Conservation (phyloP, 768 basidiomycete species). For the Suillus lakei region DNA sequence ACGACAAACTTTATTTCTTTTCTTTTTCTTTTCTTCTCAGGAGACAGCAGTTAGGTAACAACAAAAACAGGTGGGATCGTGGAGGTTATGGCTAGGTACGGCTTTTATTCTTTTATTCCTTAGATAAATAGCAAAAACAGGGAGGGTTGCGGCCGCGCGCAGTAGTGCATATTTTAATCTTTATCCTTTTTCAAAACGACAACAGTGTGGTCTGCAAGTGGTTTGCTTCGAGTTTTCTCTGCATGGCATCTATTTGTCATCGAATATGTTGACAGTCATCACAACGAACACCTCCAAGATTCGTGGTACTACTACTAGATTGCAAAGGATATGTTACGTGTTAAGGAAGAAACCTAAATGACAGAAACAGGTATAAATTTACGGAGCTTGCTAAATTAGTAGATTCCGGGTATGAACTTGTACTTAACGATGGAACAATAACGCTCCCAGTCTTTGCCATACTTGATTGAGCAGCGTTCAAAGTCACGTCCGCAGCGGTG, state of each 20-base stretch:
- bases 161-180: background rate
- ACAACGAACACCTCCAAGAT: background rate
- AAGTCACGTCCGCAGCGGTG: conserved; percentile 95
- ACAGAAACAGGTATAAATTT: conserved; percentile 12
- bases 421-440: conserved; percentile 89
- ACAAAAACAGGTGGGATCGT: background rate
- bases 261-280: background rate
- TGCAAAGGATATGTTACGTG: background rate
- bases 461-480: conserved; percentile 90
- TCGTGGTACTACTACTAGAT: background rate
- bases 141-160: conserved; percentile 1
- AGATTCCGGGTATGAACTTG: conserved; percentile 88
- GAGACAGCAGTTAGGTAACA: background rate
- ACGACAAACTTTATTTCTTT: background rate
- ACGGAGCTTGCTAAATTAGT: conserved; percentile 46
- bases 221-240: background rate
- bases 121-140: conserved; percentile 2
- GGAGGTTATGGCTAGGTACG: background rate
- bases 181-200: too few relatives aligned
- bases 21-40: background rate
- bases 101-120: background rate
- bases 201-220: background rate
- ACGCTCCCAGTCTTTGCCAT: conserved; percentile 93
- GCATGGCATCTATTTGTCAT: background rate
- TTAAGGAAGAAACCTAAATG: background rate